A percentile compares a stretch with the other conserved stretches of the same genome.
Conservation (phyloP, 352 stramenopile species). For the Globisporangium canariense region DNA sequence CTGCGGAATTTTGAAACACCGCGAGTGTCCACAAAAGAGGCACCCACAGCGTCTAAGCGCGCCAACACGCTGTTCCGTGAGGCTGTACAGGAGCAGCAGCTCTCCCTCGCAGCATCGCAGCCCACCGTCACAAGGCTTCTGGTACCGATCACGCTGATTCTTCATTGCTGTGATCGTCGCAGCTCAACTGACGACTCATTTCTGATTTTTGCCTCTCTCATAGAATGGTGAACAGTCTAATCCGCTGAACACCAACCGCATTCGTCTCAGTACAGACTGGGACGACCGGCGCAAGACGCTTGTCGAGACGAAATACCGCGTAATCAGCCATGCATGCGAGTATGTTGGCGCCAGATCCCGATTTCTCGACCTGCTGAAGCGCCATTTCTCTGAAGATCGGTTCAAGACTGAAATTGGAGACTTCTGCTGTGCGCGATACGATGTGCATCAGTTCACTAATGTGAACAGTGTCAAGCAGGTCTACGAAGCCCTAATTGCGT, state of each 20-base stretch:
- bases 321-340: conserved; percentile 30
- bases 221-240: conserved; percentile 12
- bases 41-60: background rate
- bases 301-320: conserved; percentile 26
- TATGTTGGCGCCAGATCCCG: conserved; percentile 18
- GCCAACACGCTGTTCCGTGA: conserved; percentile 17
- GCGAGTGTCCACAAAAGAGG: background rate
- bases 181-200: no score
- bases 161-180: no score
- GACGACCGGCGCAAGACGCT: conserved; percentile 27
- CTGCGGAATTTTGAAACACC: background rate
- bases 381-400: conserved; percentile 34
- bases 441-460: conserved; percentile 20
- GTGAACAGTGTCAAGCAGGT: background rate
- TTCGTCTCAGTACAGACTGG: conserved; percentile 32
- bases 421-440: conserved; percentile 43
- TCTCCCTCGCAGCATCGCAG: conserved; percentile 31
- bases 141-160: no score
- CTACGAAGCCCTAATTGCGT: background rate
- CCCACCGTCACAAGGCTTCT: conserved; percentile 32
- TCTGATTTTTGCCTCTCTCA: no score
- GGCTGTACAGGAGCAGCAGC: conserved; percentile 24
- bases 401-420: conserved; percentile 41
- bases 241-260: conserved; percentile 30
- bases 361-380: conserved; percentile 29